phyloP scores from a whole-genome alignment of 2,329 filamentous ascomycete species.

The Septoria petroselini region DNA sequence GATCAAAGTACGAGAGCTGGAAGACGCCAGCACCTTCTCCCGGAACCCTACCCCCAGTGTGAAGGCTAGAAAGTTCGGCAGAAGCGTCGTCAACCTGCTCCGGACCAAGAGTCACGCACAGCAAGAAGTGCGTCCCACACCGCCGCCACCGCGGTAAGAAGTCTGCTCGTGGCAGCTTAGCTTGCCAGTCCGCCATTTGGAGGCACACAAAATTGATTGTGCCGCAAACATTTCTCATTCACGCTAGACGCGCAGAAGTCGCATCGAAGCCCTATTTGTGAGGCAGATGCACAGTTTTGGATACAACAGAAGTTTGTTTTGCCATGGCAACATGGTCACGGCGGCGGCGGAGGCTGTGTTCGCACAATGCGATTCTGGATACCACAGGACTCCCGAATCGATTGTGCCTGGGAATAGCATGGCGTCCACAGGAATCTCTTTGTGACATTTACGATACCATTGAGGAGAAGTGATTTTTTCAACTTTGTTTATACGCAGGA shows the following conservation, averaged over 20 bases:
- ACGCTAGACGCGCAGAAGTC: too few relatives aligned
- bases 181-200: too few relatives aligned
- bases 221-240: too few relatives aligned
- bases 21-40: slow-evolving; percentile 29
- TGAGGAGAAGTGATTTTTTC: not conserved
- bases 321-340: too few relatives aligned
- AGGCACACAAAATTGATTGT: too few relatives aligned
- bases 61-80: slow-evolving; percentile 36
- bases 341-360: too few relatives aligned
- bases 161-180: too few relatives aligned
- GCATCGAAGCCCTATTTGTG: too few relatives aligned
- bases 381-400: not conserved
- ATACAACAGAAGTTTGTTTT: too few relatives aligned
- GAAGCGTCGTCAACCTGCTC: slow-evolving; percentile 37
- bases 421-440: not conserved
- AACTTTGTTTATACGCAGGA: slow-evolving; percentile 1
- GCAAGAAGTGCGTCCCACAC: slow-evolving; percentile 19
- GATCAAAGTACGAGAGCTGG: slow-evolving; percentile 34
- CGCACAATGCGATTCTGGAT: too few relatives aligned
- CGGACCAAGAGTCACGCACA: slow-evolving; percentile 32
- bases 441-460: slow-evolving; percentile 8
- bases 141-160: slow-evolving; percentile 5
- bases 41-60: slow-evolving; percentile 34
- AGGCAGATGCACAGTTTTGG: too few relatives aligned
- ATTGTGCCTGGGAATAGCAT: slow-evolving; percentile 4